Percentiles rank a stretch among this genome's conserved stretches.
Evolutionary conservation across 2,329 filamentous ascomycete species (phyloP).

Genomic region (Pseudocercospora musae): DNA sequence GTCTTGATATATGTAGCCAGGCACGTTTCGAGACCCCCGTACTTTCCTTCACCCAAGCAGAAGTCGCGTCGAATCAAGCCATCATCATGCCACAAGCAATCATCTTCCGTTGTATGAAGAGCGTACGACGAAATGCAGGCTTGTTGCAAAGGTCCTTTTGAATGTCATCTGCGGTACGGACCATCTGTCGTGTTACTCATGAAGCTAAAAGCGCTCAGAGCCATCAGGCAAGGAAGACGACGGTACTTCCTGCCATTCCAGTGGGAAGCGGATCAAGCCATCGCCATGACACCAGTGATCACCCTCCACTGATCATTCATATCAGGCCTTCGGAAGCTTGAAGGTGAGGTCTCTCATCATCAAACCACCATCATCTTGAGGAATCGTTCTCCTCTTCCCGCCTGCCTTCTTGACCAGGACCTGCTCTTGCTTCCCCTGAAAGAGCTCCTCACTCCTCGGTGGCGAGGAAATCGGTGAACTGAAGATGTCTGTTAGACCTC

Average conservation of each 20-base stretch:
- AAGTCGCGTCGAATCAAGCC: too few species aligned
- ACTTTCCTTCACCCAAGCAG: too few species aligned
- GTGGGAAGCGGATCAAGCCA: neutral
- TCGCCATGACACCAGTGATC: neutral
- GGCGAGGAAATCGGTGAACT: neutral
- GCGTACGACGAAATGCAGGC: too few species aligned
- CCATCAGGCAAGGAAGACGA: too few species aligned
- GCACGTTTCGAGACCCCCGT: too few species aligned
- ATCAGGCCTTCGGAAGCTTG: neutral
- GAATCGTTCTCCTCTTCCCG: neutral
- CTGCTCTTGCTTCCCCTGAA: neutral
- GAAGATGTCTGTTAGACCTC: constrained; percentile 7
- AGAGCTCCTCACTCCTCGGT: neutral
- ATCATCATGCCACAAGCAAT: too few species aligned
- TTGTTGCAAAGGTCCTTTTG: too few species aligned
- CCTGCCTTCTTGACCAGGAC: neutral
- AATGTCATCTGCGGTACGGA: too few species aligned
- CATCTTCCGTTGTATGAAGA: too few species aligned
- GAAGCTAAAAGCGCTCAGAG: too few species aligned
- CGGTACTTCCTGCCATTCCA: neutral
- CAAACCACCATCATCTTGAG: neutral
- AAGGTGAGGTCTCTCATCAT: neutral
- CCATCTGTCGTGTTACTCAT: too few species aligned
- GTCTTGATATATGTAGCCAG: too few species aligned
- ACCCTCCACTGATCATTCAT: neutral